These are phyloP conservation scores for Penicillium dipodomyicola DNA, from an alignment of 495 filamentous ascomycete species.

Conservation along the genomic window DNA sequence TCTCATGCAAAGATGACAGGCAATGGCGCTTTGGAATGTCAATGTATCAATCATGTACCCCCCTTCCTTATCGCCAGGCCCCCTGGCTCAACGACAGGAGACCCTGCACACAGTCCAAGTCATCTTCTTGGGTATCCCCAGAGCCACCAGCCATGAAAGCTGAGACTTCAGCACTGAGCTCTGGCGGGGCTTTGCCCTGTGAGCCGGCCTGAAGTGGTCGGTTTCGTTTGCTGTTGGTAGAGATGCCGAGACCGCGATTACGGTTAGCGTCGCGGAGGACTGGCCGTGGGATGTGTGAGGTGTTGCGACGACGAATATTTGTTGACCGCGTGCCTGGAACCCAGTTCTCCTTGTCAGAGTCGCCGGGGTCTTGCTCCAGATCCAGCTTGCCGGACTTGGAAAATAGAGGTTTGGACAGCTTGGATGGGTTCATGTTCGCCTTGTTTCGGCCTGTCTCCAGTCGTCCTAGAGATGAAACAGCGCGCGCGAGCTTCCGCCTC, in stretches of 20 bases:
- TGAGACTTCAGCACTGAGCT: conserved; percentile 58
- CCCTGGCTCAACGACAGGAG: conserved; percentile 71
- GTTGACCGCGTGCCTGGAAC: conserved; percentile 53
- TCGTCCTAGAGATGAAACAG: conserved; percentile 64
- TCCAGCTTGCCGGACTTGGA: conserved; percentile 30
- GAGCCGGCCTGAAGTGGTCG: conserved; percentile 31
- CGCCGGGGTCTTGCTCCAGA: conserved; percentile 52
- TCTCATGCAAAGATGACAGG: conserved; percentile 12
- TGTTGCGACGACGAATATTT: conserved; percentile 38
- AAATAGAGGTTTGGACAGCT: conserved; percentile 28
- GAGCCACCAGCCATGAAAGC: conserved; percentile 63
- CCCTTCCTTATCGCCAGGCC: conserved; percentile 49
- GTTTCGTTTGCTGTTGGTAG: conserved; percentile 37
- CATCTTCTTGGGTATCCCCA: conserved; percentile 61
- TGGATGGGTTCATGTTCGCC: conserved; percentile 18
- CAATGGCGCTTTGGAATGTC: conserved; percentile 4
- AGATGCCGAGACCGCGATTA: conserved; percentile 27
- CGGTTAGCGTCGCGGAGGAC: conserved; percentile 48
- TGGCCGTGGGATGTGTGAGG: conserved; percentile 37
- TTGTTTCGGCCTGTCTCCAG: conserved; percentile 51
- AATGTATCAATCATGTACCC: conserved; percentile 4
- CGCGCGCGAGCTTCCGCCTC: conserved; percentile 58
- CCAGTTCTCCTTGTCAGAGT: conserved; percentile 97
- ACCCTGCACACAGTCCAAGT: conserved; percentile 76
- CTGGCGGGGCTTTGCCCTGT: conserved; percentile 32